Conservation (phyloP, 2,329 filamentous ascomycete genomes). For the Gyromitra esculenta region DNA sequence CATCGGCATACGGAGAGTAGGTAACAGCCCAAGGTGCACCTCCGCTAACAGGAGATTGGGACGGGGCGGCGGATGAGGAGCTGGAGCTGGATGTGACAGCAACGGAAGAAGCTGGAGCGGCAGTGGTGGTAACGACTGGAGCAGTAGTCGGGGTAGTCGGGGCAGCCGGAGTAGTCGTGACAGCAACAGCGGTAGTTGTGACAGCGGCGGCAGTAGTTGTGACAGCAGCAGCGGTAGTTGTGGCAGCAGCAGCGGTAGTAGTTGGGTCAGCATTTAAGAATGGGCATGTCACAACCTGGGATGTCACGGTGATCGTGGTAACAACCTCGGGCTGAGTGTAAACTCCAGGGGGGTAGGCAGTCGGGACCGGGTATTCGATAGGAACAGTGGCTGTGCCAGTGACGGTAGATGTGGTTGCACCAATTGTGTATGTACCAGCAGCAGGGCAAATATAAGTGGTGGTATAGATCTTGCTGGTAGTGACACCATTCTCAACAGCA, state of each 20-base stretch:
- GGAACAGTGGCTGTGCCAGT: conserved; percentile 66
- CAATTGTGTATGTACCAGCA: conserved; percentile 79
- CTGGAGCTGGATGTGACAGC: conserved; percentile 57
- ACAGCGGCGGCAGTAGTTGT: conserved; percentile 56
- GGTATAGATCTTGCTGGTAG: conserved; percentile 73
- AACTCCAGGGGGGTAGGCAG: conserved; percentile 73
- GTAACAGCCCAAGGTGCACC: conserved; percentile 75
- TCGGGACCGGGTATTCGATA: conserved; percentile 71
- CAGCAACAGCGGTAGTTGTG: conserved; percentile 53
- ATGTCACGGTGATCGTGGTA: conserved; percentile 75
- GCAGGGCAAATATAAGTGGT: conserved; percentile 79
- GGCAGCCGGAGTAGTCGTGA: no score
- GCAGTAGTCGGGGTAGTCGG: conserved; percentile 38
- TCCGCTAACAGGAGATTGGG: conserved; percentile 60
- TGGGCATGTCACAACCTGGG: conserved; percentile 76
- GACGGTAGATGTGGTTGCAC: conserved; percentile 72
- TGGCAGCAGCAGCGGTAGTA: conserved; percentile 56
- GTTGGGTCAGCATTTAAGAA: conserved; percentile 65
- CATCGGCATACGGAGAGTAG: conserved; percentile 77
- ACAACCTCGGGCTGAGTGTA: conserved; percentile 75
- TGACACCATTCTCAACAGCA: conserved; percentile 67
- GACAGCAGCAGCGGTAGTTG: conserved; percentile 55
- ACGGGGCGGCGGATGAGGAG: conserved; percentile 54
- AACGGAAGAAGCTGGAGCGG: conserved; percentile 54
- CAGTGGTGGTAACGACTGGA: conserved; percentile 60